Percentiles rank a stretch among this genome's conserved stretches.
These are phyloP conservation scores for Trichoderma arundinaceum DNA, from an alignment of 2,329 filamentous ascomycete genomes.

Conservation along the genomic window DNA sequence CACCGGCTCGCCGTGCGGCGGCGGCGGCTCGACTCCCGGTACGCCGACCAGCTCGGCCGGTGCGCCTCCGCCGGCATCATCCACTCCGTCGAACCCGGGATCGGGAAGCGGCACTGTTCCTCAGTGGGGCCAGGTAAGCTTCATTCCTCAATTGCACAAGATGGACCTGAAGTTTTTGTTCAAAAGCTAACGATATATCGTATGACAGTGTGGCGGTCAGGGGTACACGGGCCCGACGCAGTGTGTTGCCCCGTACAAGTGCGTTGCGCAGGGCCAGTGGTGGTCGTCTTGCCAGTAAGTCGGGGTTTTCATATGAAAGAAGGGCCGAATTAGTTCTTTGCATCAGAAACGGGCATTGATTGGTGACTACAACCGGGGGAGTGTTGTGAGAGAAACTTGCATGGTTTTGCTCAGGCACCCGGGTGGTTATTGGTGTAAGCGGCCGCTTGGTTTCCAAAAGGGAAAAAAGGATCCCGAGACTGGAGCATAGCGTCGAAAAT, in stretches of 20 bases:
- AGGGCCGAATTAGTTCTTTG: no score
- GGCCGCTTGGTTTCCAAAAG: no score
- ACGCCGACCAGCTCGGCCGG: slow-evolving; percentile 29
- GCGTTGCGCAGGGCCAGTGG: slow-evolving; percentile 33
- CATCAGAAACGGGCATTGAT: no score
- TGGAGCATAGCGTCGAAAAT: no score
- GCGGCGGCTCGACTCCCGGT: slow-evolving; percentile 31
- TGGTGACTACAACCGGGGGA: no score
- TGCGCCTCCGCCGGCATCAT: not conserved
- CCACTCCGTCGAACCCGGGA: not conserved
- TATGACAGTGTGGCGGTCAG: slow-evolving; percentile 37
- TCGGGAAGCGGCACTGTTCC: slow-evolving; percentile 7
- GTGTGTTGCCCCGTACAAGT: slow-evolving; percentile 37
- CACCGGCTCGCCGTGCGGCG: slow-evolving; percentile 13
- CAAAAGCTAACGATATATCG: not conserved
- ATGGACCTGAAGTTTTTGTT: not conserved
- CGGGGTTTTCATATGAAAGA: no score
- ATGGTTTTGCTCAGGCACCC: no score
- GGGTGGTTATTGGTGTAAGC: no score
- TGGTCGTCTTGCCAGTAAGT: slow-evolving; percentile 36
- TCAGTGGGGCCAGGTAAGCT: slow-evolving; percentile 29
- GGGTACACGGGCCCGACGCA: slow-evolving; percentile 36
- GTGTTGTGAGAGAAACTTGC: no score
- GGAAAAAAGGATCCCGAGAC: no score
- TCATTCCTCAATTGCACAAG: no score